Evolutionary conservation across 495 filamentous ascomycete genomes (phyloP), one percentile per base, ranked within the genome.

Genomic region (Sporormia fimetaria): DNA sequence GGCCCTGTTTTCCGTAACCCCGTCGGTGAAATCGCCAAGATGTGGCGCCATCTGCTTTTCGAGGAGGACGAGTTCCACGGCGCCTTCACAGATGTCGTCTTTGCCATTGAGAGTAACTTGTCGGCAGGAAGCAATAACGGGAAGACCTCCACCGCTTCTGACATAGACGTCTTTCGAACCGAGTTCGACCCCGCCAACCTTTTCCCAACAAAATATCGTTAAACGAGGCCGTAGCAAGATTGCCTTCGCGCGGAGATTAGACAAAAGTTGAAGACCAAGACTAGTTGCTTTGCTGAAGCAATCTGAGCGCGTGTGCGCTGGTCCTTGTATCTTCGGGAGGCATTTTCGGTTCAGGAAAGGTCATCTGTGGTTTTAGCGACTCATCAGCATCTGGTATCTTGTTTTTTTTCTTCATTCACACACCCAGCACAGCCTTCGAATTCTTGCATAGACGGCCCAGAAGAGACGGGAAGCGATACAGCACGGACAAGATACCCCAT

Each of bases 1-100:
- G 80, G 80, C 1, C 76, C 76, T 33, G 71, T 73, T 25, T 78
- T 80, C 55, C 69, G 74, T 30, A 85, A 85, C 50, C 80, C 80
- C 17, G 67, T 74, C 2, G 57, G 64, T 39, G 78, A 83, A 54
- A 65, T 85, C 10, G 77, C 80, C 23, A 65, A 65, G 37, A 69
- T 84, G 43, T 85, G 80, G 80, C 65, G 73, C 40, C 72, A 78
- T 39, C 62, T 82, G 2, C 63, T 82, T 2, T 73, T 80, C 33
- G 67, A 70, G 35, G 74, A 80, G 38, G 63, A 67, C 0, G 80
- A 85, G 47, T 75, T 84, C 32, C 58, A 64, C n/a, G 78, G 79
- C 18, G 70, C 71, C 37, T 80, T 86, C 54, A 56, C 65, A 21
- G 76, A 76, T 48, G 70, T 82, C 4, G 74, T 81, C 0, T 85